Percentiles rank a stretch among this genome's conserved stretches.
These are phyloP conservation scores for Plasmodium vinckei DNA, from an alignment of 169 alveolate genomes.

Conservation along the genomic window DNA sequence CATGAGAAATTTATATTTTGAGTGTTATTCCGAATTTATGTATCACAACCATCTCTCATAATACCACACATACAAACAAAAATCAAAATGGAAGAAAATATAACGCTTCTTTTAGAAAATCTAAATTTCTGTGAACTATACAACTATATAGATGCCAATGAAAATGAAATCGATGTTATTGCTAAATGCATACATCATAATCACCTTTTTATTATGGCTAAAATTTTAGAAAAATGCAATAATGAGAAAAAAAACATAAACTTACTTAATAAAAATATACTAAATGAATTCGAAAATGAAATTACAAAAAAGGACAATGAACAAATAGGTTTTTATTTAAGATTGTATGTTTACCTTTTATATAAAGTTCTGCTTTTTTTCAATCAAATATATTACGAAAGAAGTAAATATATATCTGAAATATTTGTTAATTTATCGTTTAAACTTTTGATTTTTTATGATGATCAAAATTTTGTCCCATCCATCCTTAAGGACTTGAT, in stretches of 20 bases:
- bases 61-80: too few species aligned
- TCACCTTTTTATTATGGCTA: constrained; percentile 2
- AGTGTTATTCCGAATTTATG: too few species aligned
- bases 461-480: constrained; percentile 2
- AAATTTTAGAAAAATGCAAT: constrained; percentile 54
- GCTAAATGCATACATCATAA: constrained; percentile 31
- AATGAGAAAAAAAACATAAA: neutral
- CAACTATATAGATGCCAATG: constrained; percentile 8
- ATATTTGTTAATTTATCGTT: constrained; percentile 21
- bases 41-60: too few species aligned
- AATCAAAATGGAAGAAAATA: constrained; percentile 7
- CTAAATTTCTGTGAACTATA: constrained; percentile 41
- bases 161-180: constrained; percentile 9
- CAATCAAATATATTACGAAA: constrained; percentile 36
- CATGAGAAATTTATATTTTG: too few species aligned
- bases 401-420: constrained; percentile 30
- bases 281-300: constrained; percentile 36
- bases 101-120: constrained; percentile 7
- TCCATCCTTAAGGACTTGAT: constrained; percentile 6
- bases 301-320: constrained; percentile 9
- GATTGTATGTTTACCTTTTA: constrained; percentile 27
- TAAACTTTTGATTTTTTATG: constrained; percentile 30
- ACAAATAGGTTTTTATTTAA: constrained; percentile 7
- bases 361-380: constrained; percentile 22
- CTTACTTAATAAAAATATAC: constrained; percentile 7